phyloP scores from a whole-genome alignment of 2,329 filamentous ascomycete genomes.

The Colletotrichum sp. region DNA sequence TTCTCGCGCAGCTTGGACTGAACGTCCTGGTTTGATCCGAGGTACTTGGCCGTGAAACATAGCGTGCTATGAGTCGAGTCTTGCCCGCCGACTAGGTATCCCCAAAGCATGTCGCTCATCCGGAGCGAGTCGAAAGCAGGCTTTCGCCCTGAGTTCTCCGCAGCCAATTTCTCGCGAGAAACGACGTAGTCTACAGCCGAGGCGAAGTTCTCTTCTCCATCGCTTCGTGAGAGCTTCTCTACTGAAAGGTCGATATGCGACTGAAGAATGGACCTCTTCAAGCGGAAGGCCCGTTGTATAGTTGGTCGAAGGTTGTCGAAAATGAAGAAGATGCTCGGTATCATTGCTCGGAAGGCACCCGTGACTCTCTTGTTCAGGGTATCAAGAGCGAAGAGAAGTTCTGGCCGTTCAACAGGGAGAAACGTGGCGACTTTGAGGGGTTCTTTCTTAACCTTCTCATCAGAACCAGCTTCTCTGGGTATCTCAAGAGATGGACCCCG shows the following conservation, averaged over 20 bases:
- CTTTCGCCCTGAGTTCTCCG: neutral
- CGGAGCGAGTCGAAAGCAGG: neutral
- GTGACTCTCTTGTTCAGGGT: neutral
- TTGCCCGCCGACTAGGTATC: slow-evolving; percentile 29
- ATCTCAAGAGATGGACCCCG: neutral
- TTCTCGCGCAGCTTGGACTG: neutral
- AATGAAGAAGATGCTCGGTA: neutral
- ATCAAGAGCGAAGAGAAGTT: neutral
- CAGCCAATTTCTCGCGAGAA: neutral
- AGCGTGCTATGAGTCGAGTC: slow-evolving; percentile 27
- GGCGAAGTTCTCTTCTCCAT: neutral
- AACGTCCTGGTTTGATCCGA: slow-evolving; percentile 23
- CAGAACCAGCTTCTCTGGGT: neutral
- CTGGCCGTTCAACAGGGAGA: neutral
- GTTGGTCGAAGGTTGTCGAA: neutral
- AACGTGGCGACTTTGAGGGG: neutral
- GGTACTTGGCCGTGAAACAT: slow-evolving; percentile 30
- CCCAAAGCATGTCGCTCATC: slow-evolving; percentile 8
- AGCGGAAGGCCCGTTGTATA: neutral
- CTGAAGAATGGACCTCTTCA: neutral
- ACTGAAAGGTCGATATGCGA: neutral
- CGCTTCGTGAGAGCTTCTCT: neutral
- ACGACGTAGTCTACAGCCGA: neutral
- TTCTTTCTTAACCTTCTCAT: neutral
- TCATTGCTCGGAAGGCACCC: neutral